Evolutionary conservation across 805 yeast genomes (phyloP), one percentile per base, ranked within the genome.

Genomic region (Schizosaccharomyces lindneri): DNA sequence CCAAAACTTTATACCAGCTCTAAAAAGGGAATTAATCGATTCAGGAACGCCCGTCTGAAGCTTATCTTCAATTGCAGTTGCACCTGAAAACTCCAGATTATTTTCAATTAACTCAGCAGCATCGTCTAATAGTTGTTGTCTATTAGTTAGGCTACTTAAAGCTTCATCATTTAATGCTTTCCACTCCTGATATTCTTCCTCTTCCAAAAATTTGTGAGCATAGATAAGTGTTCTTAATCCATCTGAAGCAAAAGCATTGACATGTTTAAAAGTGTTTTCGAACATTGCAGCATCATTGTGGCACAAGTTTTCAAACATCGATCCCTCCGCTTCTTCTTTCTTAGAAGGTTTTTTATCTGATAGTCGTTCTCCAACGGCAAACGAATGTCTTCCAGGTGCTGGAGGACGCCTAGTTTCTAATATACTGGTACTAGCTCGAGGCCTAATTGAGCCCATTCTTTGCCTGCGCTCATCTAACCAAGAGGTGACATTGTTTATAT

Each of bases 41-140:
- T 89, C 95, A 27, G 97, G 84, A 5, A 93, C 98, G n/a, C 98
- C 99, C 29, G 83, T 84, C 72, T 93, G 99, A 48, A 93, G 76
- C 69, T 90, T 93, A 69, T 93, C 99, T 70, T 93, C 99, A 64
- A 93, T 93, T 0, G 97, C 98, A 4, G 97, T 88, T 3, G 95
- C 96, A 4, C 98, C 99, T 7, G 83, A 70, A 6, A 93, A 72
- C 62, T 78, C 81, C 48, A 90, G 73, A n/a, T 78, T 76, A 11
- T 70, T 72, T 71, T 93, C 99, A 62, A 93, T 74, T 60, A 75
- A 70, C 59, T 78, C 84, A 24, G 97, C 97, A 2, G 82, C 80
- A 32, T 73, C 74, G 64, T 85, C 95, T 55, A 89, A 80, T 65
- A 81, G 75, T 59, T 74, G 71, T 3, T 81, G 76, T 60, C 98